Evolutionary conservation across 2,329 filamentous ascomycete species (phyloP), one percentile per base, ranked within the genome.

Genomic region (Teratosphaeria viscida): DNA sequence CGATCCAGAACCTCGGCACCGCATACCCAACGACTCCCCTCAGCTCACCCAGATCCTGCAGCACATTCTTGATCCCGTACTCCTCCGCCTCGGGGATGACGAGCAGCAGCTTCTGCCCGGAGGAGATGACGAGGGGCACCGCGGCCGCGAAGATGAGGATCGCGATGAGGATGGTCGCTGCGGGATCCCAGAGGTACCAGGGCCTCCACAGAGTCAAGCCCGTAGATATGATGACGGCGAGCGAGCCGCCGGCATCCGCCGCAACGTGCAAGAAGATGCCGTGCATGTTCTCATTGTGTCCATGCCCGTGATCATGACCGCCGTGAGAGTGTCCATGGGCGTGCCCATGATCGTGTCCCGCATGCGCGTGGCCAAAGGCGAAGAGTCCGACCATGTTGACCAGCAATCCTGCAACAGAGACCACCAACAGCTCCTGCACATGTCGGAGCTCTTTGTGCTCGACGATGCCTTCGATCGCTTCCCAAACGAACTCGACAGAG

Each of bases 201-300:
- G 89, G 88, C 70, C 89, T 88, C 67, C 90, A 86, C 70, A 95
- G 87, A 0, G 95, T 95, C 26, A 97, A 79, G 0, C 90, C 78
- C 0, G 94, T 99, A 7, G 91, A 96, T 37, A 91, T 84, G 62
- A 99, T 96, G 55, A 99, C 94, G 0, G 94, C 94, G 1, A 92
- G 88, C 58, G 92, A 96, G 29, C 94, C 94, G 34, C 97, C 85
- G 0, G 94, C 95, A 72, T 99, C 94, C 5, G 94, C 94, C 32
- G 97, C 81, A 56, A 99, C 89, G 70, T 99, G 94, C 23, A 99
- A 79, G 74, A 95, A 99, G 65, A 99, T 97, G 12, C 94, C 94
- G 67, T 94, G 84, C 92, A 99, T 96, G 71, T 99, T 99, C 68
- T 99, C 94, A 72, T 96, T 96, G 62, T 71, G 62, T 52, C 62